A percentile compares a stretch with the other conserved stretches of the same genome.
Evolutionary conservation across 2,329 filamentous ascomycete species (phyloP).

Genomic region (Chaetomium globosum): DNA sequence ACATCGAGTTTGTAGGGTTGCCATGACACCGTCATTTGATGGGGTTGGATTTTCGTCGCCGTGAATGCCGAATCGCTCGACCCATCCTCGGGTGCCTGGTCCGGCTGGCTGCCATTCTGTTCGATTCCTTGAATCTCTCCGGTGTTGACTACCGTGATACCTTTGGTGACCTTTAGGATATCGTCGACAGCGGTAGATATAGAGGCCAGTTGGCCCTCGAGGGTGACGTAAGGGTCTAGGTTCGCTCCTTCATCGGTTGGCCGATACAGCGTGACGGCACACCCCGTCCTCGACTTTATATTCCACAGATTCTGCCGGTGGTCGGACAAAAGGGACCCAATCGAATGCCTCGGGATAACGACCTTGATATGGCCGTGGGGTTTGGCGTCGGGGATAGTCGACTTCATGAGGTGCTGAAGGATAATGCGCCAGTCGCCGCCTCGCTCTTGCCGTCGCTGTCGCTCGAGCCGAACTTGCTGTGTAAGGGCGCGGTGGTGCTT

Average conservation of each 20-base stretch:
- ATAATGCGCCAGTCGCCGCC: constrained; percentile 47
- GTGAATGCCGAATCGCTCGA: neutral
- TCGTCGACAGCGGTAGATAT: constrained; percentile 35
- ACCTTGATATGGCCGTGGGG: constrained; percentile 36
- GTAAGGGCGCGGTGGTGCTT: constrained; percentile 37
- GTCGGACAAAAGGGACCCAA: constrained; percentile 31
- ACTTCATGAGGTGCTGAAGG: constrained; percentile 45
- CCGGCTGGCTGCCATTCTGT: neutral
- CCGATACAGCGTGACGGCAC: constrained; percentile 35
- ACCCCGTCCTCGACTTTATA: constrained; percentile 38
- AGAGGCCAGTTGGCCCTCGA: constrained; percentile 35
- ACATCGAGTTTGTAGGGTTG: constrained; percentile 29
- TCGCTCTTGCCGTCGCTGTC: constrained; percentile 41
- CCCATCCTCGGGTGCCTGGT: neutral
- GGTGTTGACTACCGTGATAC: constrained; percentile 30
- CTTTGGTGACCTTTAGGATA: constrained; percentile 31
- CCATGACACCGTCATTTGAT: constrained; percentile 3
- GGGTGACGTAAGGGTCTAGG: constrained; percentile 33
- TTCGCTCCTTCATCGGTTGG: neutral
- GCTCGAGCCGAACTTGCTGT: constrained; percentile 46
- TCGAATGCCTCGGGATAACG: constrained; percentile 30
- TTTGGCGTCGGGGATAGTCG: constrained; percentile 38
- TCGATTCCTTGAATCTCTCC: too few species aligned
- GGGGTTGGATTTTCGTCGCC: neutral
- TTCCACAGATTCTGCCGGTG: constrained; percentile 37